Evolutionary conservation across 2,329 filamentous ascomycete species (phyloP).

Genomic region (Dothidotthia symphoricarpi): DNA sequence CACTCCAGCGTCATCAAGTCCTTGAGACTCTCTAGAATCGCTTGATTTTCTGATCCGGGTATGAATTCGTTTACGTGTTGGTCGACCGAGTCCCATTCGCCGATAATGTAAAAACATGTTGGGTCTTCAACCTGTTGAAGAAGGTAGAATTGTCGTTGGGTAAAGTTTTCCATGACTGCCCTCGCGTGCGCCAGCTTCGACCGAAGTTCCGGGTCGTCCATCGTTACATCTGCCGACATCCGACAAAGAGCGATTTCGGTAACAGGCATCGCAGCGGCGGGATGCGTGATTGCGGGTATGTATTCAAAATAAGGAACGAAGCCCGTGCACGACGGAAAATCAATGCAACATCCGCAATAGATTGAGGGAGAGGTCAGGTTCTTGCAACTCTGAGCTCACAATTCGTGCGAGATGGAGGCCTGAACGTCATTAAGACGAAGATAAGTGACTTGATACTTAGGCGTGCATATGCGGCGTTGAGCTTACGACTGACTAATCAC

Average conservation of each 20-base stretch:
- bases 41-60: conserved; percentile 44
- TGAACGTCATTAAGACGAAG: too few relatives aligned
- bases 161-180: conserved; percentile 39
- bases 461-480: too few relatives aligned
- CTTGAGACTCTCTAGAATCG: conserved; percentile 38
- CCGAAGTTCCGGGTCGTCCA: conserved; percentile 21
- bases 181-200: conserved; percentile 41
- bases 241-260: conserved; percentile 50
- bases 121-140: conserved; percentile 49
- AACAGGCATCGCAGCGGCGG: conserved; percentile 33
- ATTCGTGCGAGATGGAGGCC: neutral
- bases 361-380: too few relatives aligned
- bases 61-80: conserved; percentile 48
- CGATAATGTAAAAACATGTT: conserved; percentile 45
- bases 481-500: too few relatives aligned
- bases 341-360: too few relatives aligned
- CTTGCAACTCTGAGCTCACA: neutral
- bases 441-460: too few relatives aligned
- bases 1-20: conserved; percentile 44
- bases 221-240: conserved; percentile 27
- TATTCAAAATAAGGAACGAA: too few relatives aligned
- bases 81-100: conserved; percentile 46
- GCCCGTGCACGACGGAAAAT: too few relatives aligned
- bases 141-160: conserved; percentile 40
- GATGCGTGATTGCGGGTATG: too few relatives aligned